Conservation (phyloP, 2,329 filamentous ascomycete genomes). For the Pestalotiopsis sp. region DNA sequence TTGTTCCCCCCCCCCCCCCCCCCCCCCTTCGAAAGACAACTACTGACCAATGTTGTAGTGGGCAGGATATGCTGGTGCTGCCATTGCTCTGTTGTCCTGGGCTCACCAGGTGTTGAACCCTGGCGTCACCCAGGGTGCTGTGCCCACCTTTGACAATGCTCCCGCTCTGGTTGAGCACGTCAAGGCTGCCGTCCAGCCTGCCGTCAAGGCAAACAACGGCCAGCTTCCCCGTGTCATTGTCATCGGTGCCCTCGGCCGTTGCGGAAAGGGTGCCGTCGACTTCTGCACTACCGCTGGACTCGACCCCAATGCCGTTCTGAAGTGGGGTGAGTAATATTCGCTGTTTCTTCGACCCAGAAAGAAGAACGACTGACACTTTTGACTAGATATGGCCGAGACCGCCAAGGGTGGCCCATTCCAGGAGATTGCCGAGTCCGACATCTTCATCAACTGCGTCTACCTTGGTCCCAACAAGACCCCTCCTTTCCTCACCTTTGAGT, state of each 20-base stretch:
- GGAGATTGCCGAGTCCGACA: conserved; percentile 75
- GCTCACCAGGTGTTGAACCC: conserved; percentile 78
- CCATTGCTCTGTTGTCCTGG: conserved; percentile 79
- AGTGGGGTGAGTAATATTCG: conserved; percentile 40
- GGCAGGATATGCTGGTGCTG: conserved; percentile 76
- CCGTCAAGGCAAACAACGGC: conserved; percentile 65
- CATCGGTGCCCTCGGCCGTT: conserved; percentile 83
- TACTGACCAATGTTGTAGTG: conserved; percentile 33
- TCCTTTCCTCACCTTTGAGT: conserved; percentile 76
- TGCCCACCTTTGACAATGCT: conserved; percentile 75
- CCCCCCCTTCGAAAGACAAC: no score
- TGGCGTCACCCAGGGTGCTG: conserved; percentile 66
- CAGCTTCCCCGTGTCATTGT: conserved; percentile 75
- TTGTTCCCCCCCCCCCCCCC: no score
- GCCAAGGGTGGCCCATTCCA: conserved; percentile 73
- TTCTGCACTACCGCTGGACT: conserved; percentile 76
- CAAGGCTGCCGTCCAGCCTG: conserved; percentile 69
- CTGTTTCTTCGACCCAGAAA: not conserved
- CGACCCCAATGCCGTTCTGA: conserved; percentile 65
- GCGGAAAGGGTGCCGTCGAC: conserved; percentile 83
- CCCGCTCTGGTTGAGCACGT: conserved; percentile 72
- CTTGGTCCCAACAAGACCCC: conserved; percentile 72
- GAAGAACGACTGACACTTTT: not conserved
- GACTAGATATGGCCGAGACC: conserved; percentile 77
- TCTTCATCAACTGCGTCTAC: conserved; percentile 91